Base-by-base conservation (phyloP, 352 stramenopile genomes). In the Globisporangium orthogonon region DNA sequence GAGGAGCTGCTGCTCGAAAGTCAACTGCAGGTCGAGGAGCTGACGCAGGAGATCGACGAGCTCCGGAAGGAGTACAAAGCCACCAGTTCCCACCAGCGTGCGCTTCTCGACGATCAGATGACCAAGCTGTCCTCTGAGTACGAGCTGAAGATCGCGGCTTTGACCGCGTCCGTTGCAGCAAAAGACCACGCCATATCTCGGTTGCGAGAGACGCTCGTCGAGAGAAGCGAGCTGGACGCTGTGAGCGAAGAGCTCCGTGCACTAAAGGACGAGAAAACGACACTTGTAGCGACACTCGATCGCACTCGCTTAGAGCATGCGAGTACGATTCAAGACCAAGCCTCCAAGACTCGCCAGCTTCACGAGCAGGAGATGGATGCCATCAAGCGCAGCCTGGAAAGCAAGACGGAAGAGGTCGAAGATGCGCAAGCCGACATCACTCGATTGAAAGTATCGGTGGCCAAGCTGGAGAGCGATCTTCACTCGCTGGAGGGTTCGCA, bases 1-100 rank as follows among this genome's bases (percentile, higher is more conserved):
- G 74, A 91, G 52, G 62, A 68, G 15, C 29, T 82, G 52, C 63
- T 90, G 3, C 53, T 78, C 15, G 70, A 85, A 0, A 83, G 66
- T 39, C 69, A 82, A 17, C 44, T 73, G 3, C 76, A 90, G 56
- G 69, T 87, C 29, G 69, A 86, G 9, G 71, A 74, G 31, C 46
- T 88, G 57, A 82, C 77, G 37, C 65, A 82, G 33, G 73, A 85
- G 53, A 44, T 90, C 5, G 49, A 73, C 14, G 65, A 74, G 10
- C 72, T 86, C 61, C 65, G 61, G 1, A 67, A 71, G 23, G 65
- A 76, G 37, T 65, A 72, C 13, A 67, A 71, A 2, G 60, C 66
- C 2, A 66, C 58, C 0, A 79, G 71, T 50, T 67, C 74, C 15
- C 77, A 69, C 13, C 67, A 84, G 40, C 60, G 66, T 11, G 7